Evolutionary conservation across 495 filamentous ascomycete genomes (phyloP), one percentile per base, ranked within the genome.

Genomic region (Neurospora discreta): DNA sequence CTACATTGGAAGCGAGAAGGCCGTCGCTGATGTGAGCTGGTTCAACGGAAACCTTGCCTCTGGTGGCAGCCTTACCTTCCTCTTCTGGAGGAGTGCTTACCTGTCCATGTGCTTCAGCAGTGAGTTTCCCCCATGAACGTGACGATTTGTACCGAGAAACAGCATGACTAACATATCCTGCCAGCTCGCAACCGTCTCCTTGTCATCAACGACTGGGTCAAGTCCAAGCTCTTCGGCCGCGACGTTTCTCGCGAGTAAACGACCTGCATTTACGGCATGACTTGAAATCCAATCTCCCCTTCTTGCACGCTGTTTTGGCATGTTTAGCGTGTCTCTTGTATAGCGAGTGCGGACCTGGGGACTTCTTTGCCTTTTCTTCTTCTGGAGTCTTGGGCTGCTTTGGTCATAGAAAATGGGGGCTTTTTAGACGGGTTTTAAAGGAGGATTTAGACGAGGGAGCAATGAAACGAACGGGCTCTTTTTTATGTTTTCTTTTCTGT

Each of bases 41-140:
- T 88, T 95, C 83, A 95, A 93, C 80, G 96, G 96, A 77, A 99
- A 99, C 83, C 87, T 98, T 77, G 92, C 93, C 46, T 90, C 89
- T 69, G 92, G 92, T 77, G 92, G 93, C 78, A 90, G 88, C 76
- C 83, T 93, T 79, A 94, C 91, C 69, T 93, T 90, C 79, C 88
- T 98, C 76, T 98, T 99, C 89, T 99, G 95, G 95, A 87, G 93
- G 81, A 93, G 90, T 79, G 96, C 95, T 69, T 99, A 99, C 82
- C 85, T 99, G 82, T 96, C 91, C 88, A 99, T 99, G 95, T 98
- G 94, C 88, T 99, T 98, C 81, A 97, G 94, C 88, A 92, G 92
- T 93, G 87, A 87, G 91, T 90, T 77, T 73, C 69, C 70, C 70
- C 38, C 23, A 33, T 10, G 23, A 46, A 60, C 68, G 1, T 67